A percentile compares a stretch with the other conserved stretches of the same genome.
phyloP scores from a whole-genome alignment of 441 rosid genomes.

The Adansonia rubrostipa region DNA sequence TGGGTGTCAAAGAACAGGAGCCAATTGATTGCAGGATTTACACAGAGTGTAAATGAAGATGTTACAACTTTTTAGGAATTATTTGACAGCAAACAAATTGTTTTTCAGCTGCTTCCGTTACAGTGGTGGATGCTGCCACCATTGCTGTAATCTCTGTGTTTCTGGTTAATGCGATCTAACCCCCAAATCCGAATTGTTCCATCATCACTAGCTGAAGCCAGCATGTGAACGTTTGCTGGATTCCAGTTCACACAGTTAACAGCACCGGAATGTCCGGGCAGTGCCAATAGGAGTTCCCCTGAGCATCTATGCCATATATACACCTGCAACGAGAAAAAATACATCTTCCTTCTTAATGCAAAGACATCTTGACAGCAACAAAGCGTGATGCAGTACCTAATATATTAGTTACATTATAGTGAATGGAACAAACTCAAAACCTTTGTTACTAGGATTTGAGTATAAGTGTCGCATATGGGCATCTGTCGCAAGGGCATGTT shows the following conservation, averaged over 20 bases:
- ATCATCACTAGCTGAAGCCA: constrained; percentile 79
- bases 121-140: constrained; percentile 46
- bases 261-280: constrained; percentile 77
- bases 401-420: too few species aligned
- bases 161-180: constrained; percentile 44
- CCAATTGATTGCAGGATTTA: constrained; percentile 27
- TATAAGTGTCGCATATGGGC: too few species aligned
- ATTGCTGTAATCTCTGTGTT: constrained; percentile 42
- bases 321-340: constrained; percentile 46
- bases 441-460: too few species aligned
- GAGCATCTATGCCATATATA: constrained; percentile 69
- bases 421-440: too few species aligned
- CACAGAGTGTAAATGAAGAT: neutral
- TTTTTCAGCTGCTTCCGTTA: constrained; percentile 39
- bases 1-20: constrained; percentile 24
- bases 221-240: constrained; percentile 66
- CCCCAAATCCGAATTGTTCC: constrained; percentile 81
- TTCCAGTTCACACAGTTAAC: constrained; percentile 85
- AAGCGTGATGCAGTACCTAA: too few species aligned
- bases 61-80: neutral
- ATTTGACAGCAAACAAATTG: neutral
- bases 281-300: constrained; percentile 46
- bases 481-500: too few species aligned
- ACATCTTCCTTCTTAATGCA: neutral
- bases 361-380: too few species aligned